Percentiles rank a stretch among this genome's conserved stretches.
Conservation (phyloP, 129 eudicot genomes). For the Pittosporum tobira region DNA sequence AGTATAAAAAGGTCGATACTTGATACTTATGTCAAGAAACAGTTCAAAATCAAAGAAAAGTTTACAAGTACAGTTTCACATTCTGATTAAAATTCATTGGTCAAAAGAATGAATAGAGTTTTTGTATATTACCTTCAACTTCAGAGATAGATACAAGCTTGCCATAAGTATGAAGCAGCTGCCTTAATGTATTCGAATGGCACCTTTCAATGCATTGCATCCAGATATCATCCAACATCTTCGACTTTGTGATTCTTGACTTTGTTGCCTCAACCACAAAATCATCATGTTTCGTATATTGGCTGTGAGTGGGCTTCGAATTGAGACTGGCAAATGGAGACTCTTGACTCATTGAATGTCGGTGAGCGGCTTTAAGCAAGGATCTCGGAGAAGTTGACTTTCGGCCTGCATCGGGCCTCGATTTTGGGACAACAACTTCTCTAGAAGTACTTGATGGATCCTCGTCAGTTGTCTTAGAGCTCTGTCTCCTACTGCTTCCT, state of each 20-base stretch:
- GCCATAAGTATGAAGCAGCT: conserved; percentile 61
- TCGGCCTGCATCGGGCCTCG: conserved; percentile 29
- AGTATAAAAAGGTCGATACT: background rate
- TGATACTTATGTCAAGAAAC: background rate
- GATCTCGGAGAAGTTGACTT: conserved; percentile 46
- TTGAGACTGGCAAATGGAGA: conserved; percentile 12
- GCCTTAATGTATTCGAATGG: conserved; percentile 77
- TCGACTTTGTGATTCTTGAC: conserved; percentile 24
- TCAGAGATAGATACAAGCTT: conserved; percentile 72
- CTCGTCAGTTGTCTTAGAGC: conserved; percentile 67
- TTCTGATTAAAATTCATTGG: background rate
- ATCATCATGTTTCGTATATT: conserved; percentile 32
- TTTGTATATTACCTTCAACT: conserved; percentile 50
- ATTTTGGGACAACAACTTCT: conserved; percentile 39
- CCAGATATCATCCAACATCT: conserved; percentile 68
- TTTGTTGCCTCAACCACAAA: conserved; percentile 14
- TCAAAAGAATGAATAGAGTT: background rate
- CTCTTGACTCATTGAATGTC: conserved; percentile 34
- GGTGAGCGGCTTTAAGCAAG: conserved; percentile 21
- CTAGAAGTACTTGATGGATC: conserved; percentile 53
- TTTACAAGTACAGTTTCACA: background rate
- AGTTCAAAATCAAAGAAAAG: background rate
- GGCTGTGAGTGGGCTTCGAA: conserved; percentile 27
- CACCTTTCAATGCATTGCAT: conserved; percentile 74
- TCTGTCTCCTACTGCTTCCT: conserved; percentile 69